These are phyloP conservation scores for Castanopsis chinensis DNA, from an alignment of 306 rosid species.

Conservation along the genomic window DNA sequence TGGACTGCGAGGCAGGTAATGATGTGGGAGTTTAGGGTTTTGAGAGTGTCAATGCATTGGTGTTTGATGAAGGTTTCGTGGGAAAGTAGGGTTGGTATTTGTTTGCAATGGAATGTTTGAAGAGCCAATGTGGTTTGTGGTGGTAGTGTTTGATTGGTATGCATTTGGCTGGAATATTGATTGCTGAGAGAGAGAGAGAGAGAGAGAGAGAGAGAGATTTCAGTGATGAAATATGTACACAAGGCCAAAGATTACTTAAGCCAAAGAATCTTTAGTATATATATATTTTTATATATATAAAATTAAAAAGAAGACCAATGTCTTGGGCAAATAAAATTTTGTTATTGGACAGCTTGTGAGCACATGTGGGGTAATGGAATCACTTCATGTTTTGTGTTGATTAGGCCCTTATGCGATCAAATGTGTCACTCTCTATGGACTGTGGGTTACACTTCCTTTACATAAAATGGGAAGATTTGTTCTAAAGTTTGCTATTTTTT, in stretches of 20 bases:
- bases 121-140: background rate
- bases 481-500: background rate
- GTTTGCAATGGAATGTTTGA: background rate
- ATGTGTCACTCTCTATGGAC: background rate
- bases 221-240: too few species aligned
- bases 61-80: background rate
- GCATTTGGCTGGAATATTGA: background rate
- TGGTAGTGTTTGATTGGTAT: background rate
- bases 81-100: background rate
- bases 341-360: background rate
- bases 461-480: background rate
- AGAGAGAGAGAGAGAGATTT: too few species aligned
- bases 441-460: background rate
- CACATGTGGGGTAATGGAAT: background rate
- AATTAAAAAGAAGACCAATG: background rate
- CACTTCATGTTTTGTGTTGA: background rate
- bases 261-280: too few species aligned
- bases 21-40: constrained; percentile 32
- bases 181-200: background rate
- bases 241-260: too few species aligned
- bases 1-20: constrained; percentile 53
- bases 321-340: background rate
- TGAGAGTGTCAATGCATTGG: constrained; percentile 28
- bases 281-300: too few species aligned
- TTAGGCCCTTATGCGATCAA: background rate